Base-by-base conservation (phyloP, 2,329 filamentous ascomycete species). In the Colletotrichum liriopes region DNA sequence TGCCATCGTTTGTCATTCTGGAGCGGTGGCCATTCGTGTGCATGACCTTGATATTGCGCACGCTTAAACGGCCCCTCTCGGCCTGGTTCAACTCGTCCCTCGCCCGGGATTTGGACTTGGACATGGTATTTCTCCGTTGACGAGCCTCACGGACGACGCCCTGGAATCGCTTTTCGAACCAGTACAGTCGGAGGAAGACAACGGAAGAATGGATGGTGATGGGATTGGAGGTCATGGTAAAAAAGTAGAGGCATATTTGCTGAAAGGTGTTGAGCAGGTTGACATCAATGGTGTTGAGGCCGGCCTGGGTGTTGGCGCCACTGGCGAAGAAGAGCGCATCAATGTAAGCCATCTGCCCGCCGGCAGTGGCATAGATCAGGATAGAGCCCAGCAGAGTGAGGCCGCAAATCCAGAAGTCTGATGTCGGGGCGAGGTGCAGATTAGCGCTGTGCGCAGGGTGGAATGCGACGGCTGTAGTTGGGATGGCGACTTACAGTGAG, bases 111-210 rank as follows among this genome's bases (percentile, higher is more conserved):
- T 90, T 82, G 78, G 93, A 84, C 85, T 91, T 85, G 82, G 87
- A 84, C n/a, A 92, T 82, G 45, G 88, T 93, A 65, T 88, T 87
- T 65, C 95, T 90, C 65, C 92, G 85, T 54, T 84, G 86, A 66
- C 91, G 90, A 1, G 93, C 91, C 77, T 97, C 93, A 43, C 87
- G 88, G 18, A 93, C 95, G 75, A 98, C 89, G 77, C 93, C 88
- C 79, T 97, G 93, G 79, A 99, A 98, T 9, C 95, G 91, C 82
- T 97, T 98, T 82, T 99, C 95, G 80, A 99, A 99, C 96, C 96
- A 99, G 83, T 98, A 98, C 1, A 99, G 86, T 35, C 96, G 93
- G 18, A 98, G 88, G 77, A 98, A 96, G 9, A 99, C 96, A 55
- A 99, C 94, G 55, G 90, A 93, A 2, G 93, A 90, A 78, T 97